phyloP scores from a whole-genome alignment of 495 filamentous ascomycete genomes.

The Pseudomonodictys pantanalensis region DNA sequence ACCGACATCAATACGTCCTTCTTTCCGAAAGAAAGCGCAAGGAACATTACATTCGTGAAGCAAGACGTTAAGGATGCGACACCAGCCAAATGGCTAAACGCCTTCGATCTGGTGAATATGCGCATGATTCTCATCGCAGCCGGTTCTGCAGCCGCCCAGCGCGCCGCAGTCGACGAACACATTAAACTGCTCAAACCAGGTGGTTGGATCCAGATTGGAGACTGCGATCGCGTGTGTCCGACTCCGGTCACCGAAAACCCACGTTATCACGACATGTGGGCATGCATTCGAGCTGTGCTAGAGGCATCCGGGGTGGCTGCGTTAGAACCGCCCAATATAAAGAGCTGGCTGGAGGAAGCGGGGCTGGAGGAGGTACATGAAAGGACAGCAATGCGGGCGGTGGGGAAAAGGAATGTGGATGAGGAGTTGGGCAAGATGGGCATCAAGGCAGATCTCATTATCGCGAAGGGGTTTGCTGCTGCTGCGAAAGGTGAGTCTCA shows the following conservation, averaged over 20 bases:
- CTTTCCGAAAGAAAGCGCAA: background rate
- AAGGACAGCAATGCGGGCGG: constrained; percentile 1
- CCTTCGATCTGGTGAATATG: constrained; percentile 10
- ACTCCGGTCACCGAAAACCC: constrained; percentile 3
- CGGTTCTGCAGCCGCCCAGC: background rate
- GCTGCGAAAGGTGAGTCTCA: constrained; percentile 9
- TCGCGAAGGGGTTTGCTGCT: constrained; percentile 1
- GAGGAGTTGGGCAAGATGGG: background rate
- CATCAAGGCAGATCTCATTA: constrained; percentile 1
- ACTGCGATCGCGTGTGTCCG: constrained; percentile 6
- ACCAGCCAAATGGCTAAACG: background rate
- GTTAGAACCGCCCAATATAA: constrained; percentile 4
- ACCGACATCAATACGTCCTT: constrained; percentile 8
- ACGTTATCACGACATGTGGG: constrained; percentile 8
- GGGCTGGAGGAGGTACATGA: constrained; percentile 1
- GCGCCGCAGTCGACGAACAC: constrained; percentile 2
- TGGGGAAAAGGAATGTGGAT: constrained; percentile 8
- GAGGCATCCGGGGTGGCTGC: background rate
- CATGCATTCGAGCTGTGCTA: constrained; percentile 6
- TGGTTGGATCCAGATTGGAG: constrained; percentile 11
- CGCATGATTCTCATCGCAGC: constrained; percentile 11
- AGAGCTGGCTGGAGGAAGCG: constrained; percentile 9
- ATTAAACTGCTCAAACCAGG: constrained; percentile 2
- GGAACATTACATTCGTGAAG: constrained; percentile 4
- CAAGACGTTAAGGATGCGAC: constrained; percentile 1